These are phyloP conservation scores for Penicillium hordei DNA, from an alignment of 2,329 filamentous ascomycete species.

Conservation along the genomic window DNA sequence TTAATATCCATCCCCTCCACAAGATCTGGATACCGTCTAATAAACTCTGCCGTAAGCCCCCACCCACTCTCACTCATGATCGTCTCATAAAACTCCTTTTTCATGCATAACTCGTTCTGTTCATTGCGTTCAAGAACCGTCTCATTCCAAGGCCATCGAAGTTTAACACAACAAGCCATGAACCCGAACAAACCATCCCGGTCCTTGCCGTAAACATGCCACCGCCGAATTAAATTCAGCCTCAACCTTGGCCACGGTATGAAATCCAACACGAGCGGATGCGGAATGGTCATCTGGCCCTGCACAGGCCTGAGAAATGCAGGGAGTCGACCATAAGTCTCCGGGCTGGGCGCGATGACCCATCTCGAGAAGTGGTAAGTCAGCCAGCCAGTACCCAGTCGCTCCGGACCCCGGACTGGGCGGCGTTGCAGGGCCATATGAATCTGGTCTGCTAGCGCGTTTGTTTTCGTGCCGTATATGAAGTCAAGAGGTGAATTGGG, in stretches of 20 bases:
- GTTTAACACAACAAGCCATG: constrained; percentile 24
- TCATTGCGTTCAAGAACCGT: constrained; percentile 24
- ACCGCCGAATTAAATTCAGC: constrained; percentile 25
- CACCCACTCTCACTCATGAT: constrained; percentile 26
- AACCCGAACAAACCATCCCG: constrained; percentile 18
- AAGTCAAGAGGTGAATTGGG: constrained; percentile 27
- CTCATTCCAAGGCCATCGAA: constrained; percentile 30
- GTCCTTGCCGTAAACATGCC: constrained; percentile 19
- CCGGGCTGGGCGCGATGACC: constrained; percentile 22
- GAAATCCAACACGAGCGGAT: constrained; percentile 23
- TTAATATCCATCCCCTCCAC: constrained; percentile 22
- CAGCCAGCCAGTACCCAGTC: constrained; percentile 24
- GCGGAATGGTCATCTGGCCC: constrained; percentile 21
- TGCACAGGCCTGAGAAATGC: constrained; percentile 19
- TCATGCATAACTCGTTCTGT: constrained; percentile 20
- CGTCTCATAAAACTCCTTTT: constrained; percentile 18
- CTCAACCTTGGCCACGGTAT: constrained; percentile 28
- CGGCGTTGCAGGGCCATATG: constrained; percentile 20
- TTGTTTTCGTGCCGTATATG: constrained; percentile 28
- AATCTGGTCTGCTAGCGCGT: constrained; percentile 28
- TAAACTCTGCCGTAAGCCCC: constrained; percentile 29
- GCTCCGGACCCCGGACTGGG: constrained; percentile 28
- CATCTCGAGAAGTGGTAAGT: constrained; percentile 26
- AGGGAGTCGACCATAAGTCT: constrained; percentile 22
- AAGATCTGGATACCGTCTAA: constrained; percentile 24